Base-by-base conservation (phyloP, 2,329 filamentous ascomycete species). In the Myrmaecium sp. region DNA sequence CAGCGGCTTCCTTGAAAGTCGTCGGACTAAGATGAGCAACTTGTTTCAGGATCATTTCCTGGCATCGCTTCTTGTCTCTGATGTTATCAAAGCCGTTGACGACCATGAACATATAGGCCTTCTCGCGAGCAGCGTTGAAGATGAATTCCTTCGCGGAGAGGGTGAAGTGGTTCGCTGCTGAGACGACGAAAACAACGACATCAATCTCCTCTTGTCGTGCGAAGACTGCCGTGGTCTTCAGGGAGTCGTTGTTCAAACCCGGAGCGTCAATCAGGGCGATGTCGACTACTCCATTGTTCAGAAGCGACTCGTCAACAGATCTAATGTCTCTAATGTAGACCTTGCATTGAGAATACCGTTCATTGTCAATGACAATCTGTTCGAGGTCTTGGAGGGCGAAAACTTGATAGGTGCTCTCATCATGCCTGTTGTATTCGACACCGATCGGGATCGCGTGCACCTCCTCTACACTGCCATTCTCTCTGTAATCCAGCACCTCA, bases 71-170 rank as follows among this genome's bases (percentile, higher is more conserved):
- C 58, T 94, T 89, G 52, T 95, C 84, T 36, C 77, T 68, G 41
- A 98, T 95, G 33, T 78, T 77, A 52, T 98, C 89, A 43, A 83
- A 98, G 11, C 86, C 84, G 47, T 98, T 98, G 38, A 98, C 89
- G 9, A 98, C 89, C 52, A 98, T 92, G 51, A 98, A 98, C 35
- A 98, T 84, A 47, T 98, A 98, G 0, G 89, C 86, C 55, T 98
- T 98, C 46, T 98, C 89, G 21, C 86, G 73, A 1, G 89, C 89
- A 2, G 89, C 89, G 26, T 86, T 86, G 62, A 80, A 79, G 34
- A 98, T 93, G 44, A 98, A 98, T 42, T 98, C 89, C 53, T 80
- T 91, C n/a, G 89, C 84, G 1, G 89, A 93, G 29, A 92, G 72
- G 0, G 89, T 98, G 47, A 98, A 95, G 53, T 98, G 89, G 38